Evolutionary conservation across 2,329 filamentous ascomycete species (phyloP).

Genomic region (Penicillium occitanis): DNA sequence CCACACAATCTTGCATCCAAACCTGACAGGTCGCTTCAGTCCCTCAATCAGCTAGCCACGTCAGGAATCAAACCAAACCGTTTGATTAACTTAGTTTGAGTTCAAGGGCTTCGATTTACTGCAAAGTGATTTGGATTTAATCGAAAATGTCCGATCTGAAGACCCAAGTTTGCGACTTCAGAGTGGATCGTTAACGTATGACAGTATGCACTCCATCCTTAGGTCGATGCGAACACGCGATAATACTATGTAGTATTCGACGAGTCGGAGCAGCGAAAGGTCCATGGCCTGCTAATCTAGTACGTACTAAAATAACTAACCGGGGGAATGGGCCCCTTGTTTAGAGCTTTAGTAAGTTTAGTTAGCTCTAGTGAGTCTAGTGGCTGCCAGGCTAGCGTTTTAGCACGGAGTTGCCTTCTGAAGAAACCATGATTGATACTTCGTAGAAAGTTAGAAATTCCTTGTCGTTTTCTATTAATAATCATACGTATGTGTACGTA

Average conservation of each 20-base stretch:
- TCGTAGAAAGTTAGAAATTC: background rate
- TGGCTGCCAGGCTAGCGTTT: background rate
- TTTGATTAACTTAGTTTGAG: background rate
- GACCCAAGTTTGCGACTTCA: conserved; percentile 6
- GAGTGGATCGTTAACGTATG: background rate
- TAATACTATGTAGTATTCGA: background rate
- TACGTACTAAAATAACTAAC: background rate
- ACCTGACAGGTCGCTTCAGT: background rate
- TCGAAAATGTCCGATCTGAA: background rate
- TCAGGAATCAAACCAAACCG: too few species aligned
- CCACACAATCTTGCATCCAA: background rate
- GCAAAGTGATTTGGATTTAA: background rate
- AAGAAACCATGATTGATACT: background rate
- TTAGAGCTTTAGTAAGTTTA: background rate
- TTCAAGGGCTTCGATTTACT: background rate
- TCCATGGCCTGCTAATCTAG: background rate
- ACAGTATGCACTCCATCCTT: conserved; percentile 2
- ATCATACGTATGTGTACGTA: too few species aligned
- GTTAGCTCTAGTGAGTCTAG: background rate
- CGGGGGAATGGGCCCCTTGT: background rate
- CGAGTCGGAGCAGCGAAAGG: background rate
- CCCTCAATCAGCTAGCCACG: background rate
- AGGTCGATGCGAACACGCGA: conserved; percentile 2
- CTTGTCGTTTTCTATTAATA: background rate
- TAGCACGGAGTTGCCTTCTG: background rate